Base-by-base conservation (phyloP, 495 filamentous ascomycete species). In the Penicillium goetzii region DNA sequence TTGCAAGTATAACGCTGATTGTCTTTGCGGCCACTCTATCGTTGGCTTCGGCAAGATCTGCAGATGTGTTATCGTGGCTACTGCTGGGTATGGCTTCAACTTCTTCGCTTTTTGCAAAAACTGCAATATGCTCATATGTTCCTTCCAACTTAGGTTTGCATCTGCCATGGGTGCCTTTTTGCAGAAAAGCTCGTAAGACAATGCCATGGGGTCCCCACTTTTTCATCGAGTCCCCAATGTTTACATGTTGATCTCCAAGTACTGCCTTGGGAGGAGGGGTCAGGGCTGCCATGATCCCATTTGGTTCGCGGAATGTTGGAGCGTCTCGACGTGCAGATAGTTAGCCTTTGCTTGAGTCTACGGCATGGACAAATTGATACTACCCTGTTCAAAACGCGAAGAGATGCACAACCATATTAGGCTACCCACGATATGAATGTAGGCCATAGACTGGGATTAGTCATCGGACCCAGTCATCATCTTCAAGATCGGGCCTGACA, bases 381-480 rank as follows among this genome's bases (percentile, higher is more conserved):
- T 21, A 40, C 5, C 14, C 19, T 25, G 21, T 3, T 47, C 19
- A 23, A 14, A 23, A 4, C 4, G 10, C 43, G 8, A 23, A n/a
- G 17, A n/a, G 17, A 43, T 2, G 7, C 38, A n/a, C 19, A 25
- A 25, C 19, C 9, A 25, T 4, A 25, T 14, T 47, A 14, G 21
- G 10, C 21, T 47, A 12, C 19, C 43, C 10, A 23, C 21, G 30
- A 10, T 33, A 32, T 14, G 15, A 8, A 19, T 12, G 23, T 50
- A 21, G n/a, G 19, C 10, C 21, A 25, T 25, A 21, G 41, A n/a
- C n/a, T 43, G 2, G 19, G 41, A 59, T 74, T 74, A 74, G 65
- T 72, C 65, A 72, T 68, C 69, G 58, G 66, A 63, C 65, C 72
- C 65, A 72, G 52, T 54, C 45, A 66, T 60, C 57, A 58, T 47